Percentiles rank a stretch among this genome's conserved stretches.
Conservation (phyloP, 257 asterid species). For the Schizonepeta tenuifolia region DNA sequence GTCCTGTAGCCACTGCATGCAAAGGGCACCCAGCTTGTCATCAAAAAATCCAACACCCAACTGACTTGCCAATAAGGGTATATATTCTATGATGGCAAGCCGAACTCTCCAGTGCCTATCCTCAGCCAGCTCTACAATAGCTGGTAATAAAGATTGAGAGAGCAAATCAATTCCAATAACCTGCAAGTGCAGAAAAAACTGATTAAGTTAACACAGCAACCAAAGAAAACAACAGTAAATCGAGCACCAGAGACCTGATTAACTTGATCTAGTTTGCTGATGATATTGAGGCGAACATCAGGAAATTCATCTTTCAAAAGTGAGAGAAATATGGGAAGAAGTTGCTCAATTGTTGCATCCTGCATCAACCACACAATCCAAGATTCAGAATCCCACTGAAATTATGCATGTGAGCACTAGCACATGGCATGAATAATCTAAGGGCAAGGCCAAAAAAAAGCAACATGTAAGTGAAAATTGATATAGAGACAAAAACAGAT, state of each 20-base stretch:
- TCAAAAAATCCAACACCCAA: constrained; percentile 76
- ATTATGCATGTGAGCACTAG: constrained; percentile 2
- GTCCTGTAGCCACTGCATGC: constrained; percentile 84
- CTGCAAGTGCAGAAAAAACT: constrained; percentile 42
- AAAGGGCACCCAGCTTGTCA: constrained; percentile 76
- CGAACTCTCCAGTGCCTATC: constrained; percentile 82
- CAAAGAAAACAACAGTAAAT: not conserved
- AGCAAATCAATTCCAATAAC: constrained; percentile 77
- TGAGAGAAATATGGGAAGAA: constrained; percentile 85
- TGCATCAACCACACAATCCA: constrained; percentile 41
- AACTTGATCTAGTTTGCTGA: constrained; percentile 94
- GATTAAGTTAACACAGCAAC: not conserved
- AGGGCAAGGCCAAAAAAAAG: no score
- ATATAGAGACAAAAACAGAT: not conserved
- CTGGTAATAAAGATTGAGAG: constrained; percentile 72
- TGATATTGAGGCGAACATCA: constrained; percentile 81
- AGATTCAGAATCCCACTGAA: constrained; percentile 14
- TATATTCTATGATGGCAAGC: constrained; percentile 70
- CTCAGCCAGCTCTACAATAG: constrained; percentile 78
- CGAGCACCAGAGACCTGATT: constrained; percentile 59
- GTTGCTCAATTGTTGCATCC: constrained; percentile 93
- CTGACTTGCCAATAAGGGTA: constrained; percentile 65
- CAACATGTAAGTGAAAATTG: not conserved
- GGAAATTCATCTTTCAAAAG: constrained; percentile 92
- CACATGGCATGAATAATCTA: not conserved